Base-by-base conservation (phyloP, 805 yeast genomes). In the Lachancea mirantina region DNA sequence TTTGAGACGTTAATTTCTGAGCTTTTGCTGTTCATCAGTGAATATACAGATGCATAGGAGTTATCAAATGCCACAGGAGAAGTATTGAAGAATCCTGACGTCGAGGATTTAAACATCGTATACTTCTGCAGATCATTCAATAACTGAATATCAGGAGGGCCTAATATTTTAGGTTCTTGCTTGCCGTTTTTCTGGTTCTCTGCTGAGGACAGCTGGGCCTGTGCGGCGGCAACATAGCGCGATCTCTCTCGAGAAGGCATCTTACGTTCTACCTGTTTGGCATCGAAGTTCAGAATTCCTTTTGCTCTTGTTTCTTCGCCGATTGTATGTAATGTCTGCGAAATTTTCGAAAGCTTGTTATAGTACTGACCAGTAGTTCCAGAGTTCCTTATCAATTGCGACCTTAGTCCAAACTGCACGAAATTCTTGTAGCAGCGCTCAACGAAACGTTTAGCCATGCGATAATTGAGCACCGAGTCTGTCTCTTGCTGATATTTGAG, bases 1-100 rank as follows among this genome's bases (percentile, higher is more conserved):
- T 72, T 61, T 2, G 84, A 67, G 35, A 84, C 72, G 52, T 89
- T 89, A 50, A 84, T 80, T 23, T 68, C 68, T 19, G 74, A 68
- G 37, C 84, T 61, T 30, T 78, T 77, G 48, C 78, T 76, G 24
- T 63, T 58, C 19, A 81, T 77, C 38, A 89, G 66, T 17, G 78
- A 72, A 52, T 74, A 92, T 25, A 88, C 60, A 10, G 77, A 64
- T 32, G 78, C 70, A 52, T 78, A 84, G n/a, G 67, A 57, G 34
- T 59, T 57, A 36, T 60, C 61, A 20, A 61, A 55, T 2, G 72
- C 62, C 38, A 55, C 36, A 28, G 62, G 41, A 39, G 63, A 51
- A 19, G 55, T 49, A 28, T 60, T 56, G 26, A 57, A 52, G 27
- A 62, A 60, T 13, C 37, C 39, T 8, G 51, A 35, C 19, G 42